A percentile compares a stretch with the other conserved stretches of the same genome.
Conservation (phyloP, 306 rosid genomes). For the Cucurbita moschata region DNA sequence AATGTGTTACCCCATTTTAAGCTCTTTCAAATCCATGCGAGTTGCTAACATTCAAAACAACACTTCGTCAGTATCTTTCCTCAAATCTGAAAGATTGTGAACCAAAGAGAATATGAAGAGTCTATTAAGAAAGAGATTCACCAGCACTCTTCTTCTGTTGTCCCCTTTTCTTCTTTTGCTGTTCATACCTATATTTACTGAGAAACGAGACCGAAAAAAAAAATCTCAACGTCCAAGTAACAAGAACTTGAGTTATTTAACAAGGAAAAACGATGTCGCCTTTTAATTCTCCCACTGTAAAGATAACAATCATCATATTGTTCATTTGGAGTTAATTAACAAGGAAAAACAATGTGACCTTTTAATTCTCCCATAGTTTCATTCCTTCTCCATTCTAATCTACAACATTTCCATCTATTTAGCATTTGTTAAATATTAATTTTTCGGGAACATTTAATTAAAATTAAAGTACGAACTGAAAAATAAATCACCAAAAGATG, state of each 20-base stretch:
- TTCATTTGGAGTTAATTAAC: no score
- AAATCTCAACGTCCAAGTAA: not conserved
- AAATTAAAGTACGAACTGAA: not conserved
- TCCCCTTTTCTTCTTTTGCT: conserved; percentile 82
- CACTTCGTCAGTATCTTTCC: conserved; percentile 30
- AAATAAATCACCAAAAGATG: not conserved
- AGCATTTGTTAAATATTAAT: not conserved
- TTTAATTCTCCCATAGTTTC: not conserved
- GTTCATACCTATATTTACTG: conserved; percentile 90
- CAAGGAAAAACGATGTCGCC: not conserved
- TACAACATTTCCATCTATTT: not conserved
- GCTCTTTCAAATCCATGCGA: conserved; percentile 98
- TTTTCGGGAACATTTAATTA: not conserved
- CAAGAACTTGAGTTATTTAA: not conserved
- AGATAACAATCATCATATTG: not conserved
- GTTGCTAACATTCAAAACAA: conserved; percentile 55
- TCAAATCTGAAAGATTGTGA: conserved; percentile 15
- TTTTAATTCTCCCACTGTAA: not conserved
- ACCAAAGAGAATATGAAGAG: conserved; percentile 17
- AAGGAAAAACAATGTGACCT: not conserved
- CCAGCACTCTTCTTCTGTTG: conserved; percentile 99
- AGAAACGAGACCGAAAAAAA: conserved; percentile 14
- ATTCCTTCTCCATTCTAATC: not conserved
- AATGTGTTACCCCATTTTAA: conserved; percentile 85
- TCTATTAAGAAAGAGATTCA: conserved; percentile 24